Conservation (phyloP, 2,329 filamentous ascomycete species). For the Neofusicoccum umdonicola region DNA sequence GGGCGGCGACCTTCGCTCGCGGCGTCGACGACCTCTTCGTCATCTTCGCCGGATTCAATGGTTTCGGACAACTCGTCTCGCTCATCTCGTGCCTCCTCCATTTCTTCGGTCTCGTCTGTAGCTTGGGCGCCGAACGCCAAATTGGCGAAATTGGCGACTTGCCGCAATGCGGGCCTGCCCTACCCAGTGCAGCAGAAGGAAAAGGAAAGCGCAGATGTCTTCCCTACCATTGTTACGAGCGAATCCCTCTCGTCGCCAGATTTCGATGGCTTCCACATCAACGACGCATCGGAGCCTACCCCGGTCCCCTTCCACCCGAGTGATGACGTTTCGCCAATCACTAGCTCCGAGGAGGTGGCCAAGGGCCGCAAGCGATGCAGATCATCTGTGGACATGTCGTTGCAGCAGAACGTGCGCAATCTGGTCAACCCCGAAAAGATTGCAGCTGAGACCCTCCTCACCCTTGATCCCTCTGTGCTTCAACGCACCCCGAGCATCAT, state of each 20-base stretch:
- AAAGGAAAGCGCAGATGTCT: constrained; percentile 34
- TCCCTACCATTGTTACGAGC: constrained; percentile 23
- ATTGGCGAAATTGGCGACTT: constrained; percentile 53
- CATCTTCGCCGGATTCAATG: constrained; percentile 63
- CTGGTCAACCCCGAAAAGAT: constrained; percentile 46
- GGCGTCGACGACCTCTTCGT: constrained; percentile 51
- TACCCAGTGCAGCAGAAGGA: constrained; percentile 38
- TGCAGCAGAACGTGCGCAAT: constrained; percentile 67
- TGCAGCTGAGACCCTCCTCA: constrained; percentile 14
- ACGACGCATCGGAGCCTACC: constrained; percentile 32
- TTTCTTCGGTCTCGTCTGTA: constrained; percentile 51
- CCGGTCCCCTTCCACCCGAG: constrained; percentile 19
- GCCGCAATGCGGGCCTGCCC: constrained; percentile 48
- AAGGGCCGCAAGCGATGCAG: constrained; percentile 58
- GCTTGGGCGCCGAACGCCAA: constrained; percentile 52
- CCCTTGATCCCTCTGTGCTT: constrained; percentile 19
- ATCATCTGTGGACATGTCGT: constrained; percentile 56
- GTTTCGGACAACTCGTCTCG: constrained; percentile 56
- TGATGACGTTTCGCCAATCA: constrained; percentile 4
- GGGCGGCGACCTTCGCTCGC: constrained; percentile 48
- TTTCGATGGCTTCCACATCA: constrained; percentile 52
- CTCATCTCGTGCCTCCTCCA: constrained; percentile 55
- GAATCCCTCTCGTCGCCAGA: constrained; percentile 40
- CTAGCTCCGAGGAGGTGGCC: constrained; percentile 20
- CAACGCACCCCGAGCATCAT: constrained; percentile 29